phyloP scores from a whole-genome alignment of 371 early-diverging fungal genomes.

The Mucor circinelloides region DNA sequence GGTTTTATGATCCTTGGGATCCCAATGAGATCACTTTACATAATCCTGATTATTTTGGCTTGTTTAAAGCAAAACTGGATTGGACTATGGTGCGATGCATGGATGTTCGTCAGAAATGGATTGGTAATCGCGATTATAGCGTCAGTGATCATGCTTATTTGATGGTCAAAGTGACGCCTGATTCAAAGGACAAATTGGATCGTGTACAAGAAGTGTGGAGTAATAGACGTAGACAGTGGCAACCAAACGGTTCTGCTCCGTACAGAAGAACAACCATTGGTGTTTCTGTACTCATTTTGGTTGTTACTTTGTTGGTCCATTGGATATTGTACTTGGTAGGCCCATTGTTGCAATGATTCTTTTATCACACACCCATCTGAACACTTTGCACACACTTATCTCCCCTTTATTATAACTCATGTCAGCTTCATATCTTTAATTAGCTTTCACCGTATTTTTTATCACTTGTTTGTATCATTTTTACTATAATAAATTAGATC shows the following conservation, averaged over 20 bases:
- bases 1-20: constrained; percentile 78
- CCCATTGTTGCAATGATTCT: not conserved
- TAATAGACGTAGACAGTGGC: constrained; percentile 28
- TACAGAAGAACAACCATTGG: constrained; percentile 28
- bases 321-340: constrained; percentile 7
- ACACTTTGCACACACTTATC: not conserved
- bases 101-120: constrained; percentile 48
- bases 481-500: not conserved
- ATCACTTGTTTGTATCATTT: not conserved
- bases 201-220: constrained; percentile 21
- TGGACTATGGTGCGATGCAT: constrained; percentile 73
- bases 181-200: constrained; percentile 15
- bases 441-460: not conserved
- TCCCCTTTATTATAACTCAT: not conserved
- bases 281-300: constrained; percentile 7
- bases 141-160: constrained; percentile 80
- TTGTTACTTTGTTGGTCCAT: constrained; percentile 7
- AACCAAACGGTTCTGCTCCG: constrained; percentile 27
- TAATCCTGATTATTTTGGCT: constrained; percentile 62
- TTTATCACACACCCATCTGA: not conserved
- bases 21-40: constrained; percentile 65
- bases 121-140: constrained; percentile 67
- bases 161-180: constrained; percentile 59
- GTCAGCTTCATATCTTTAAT: not conserved
- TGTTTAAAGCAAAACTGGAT: constrained; percentile 77